phyloP scores from a whole-genome alignment of 169 alveolate genomes.

The Amoebophrya sp. region DNA sequence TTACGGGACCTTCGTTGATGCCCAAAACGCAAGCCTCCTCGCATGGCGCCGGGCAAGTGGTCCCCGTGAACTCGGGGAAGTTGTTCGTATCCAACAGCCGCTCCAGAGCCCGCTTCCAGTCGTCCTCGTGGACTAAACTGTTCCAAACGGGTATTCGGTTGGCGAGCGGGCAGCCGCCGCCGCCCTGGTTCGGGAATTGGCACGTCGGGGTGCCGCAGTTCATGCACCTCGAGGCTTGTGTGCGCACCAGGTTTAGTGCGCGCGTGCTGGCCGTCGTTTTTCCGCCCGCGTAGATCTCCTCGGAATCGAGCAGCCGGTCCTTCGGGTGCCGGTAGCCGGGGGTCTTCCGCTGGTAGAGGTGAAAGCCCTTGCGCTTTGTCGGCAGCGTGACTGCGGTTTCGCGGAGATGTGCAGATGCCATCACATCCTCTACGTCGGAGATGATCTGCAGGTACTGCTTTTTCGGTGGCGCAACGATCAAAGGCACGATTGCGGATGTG shows the following conservation, averaged over 20 bases:
- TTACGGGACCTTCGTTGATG: constrained; percentile 40
- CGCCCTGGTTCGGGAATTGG: constrained; percentile 43
- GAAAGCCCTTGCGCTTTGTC: constrained; percentile 31
- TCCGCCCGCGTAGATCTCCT: constrained; percentile 8
- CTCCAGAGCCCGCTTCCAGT: constrained; percentile 45
- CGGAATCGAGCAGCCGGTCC: constrained; percentile 16
- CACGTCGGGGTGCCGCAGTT: constrained; percentile 51
- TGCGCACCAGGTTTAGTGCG: constrained; percentile 17
- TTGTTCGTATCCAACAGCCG: constrained; percentile 42
- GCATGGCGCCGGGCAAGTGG: constrained; percentile 47
- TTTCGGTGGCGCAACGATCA: not conserved
- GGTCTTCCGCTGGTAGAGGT: constrained; percentile 23
- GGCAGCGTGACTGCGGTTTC: constrained; percentile 17
- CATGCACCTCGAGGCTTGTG: constrained; percentile 36
- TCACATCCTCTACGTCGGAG: constrained; percentile 24
- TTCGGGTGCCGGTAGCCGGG: constrained; percentile 15
- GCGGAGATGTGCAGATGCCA: constrained; percentile 25
- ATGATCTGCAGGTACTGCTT: not conserved
- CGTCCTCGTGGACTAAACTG: constrained; percentile 37
- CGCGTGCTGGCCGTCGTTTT: not conserved
- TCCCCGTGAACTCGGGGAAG: constrained; percentile 46
- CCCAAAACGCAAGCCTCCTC: constrained; percentile 45
- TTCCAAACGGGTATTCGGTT: constrained; percentile 43
- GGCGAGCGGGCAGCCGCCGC: constrained; percentile 48
- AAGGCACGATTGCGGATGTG: no score